Evolutionary conservation across 2,329 filamentous ascomycete species (phyloP), one percentile per base, ranked within the genome.

Genomic region (Tolypocladium paradoxum): DNA sequence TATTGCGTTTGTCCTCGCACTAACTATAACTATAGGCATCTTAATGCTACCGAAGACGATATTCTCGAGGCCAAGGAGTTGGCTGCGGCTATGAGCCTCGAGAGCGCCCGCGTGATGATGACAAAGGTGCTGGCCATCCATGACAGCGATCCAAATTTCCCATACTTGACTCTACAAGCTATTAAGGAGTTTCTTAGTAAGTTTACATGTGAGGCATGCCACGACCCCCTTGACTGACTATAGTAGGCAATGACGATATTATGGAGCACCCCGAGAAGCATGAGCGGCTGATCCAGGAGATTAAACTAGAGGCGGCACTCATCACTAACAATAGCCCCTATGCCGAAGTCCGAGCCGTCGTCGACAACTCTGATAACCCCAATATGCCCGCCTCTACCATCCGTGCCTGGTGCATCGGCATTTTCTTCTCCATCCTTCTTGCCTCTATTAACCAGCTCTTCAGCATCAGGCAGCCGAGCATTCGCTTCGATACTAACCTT

Each of bases 381-480:
- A 60, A 53, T 6, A 65, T 70, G 22, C 77, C 77, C 0, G 70
- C 68, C 40, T 75, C 74, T 9, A 82, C 79, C 0, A 72, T 81
- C 22, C 73, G 78, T 0, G 72, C 74, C 11, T 80, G 76, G 76
- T 58, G 63, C 9, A 74, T 81, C 7, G 78, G 77, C 1, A 58
- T 76, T 3, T 54, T 73, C 14, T 79, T 79, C 37, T 70, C 73
- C 0, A 62, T 71, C 9, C 50, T 74, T 8, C 67, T 77, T 14
- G 68, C 73, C n/a, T 74, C 74, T 47, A 67, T 76, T 58, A 81
- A 82, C 55, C 74, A 78, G 62, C 71, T 82, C 52, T 81, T 83
- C 61, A 75, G 72, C 6, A 73, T 82, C 52, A 76, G 78, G 12
- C 70, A 73, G 54, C 79, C 79, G 0, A 60, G 65, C 14, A 79